These are phyloP conservation scores for Collybiopsis confluens DNA, from an alignment of 768 basidiomycete species.

Conservation along the genomic window DNA sequence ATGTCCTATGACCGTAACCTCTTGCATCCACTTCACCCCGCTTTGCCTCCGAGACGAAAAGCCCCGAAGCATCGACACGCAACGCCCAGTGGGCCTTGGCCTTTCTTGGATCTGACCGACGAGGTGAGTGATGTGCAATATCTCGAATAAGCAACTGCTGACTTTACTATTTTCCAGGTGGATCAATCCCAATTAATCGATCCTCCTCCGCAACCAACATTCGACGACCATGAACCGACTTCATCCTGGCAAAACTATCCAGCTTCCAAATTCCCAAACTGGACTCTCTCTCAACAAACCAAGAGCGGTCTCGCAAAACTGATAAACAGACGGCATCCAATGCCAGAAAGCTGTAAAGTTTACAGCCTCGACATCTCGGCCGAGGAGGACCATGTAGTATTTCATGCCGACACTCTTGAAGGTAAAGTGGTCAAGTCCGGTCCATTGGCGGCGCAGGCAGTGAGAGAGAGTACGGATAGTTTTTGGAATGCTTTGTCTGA, in stretches of 20 bases:
- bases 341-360: not conserved
- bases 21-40: not conserved
- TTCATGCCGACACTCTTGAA: slow-evolving; percentile 7
- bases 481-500: slow-evolving; percentile 26
- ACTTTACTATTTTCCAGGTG: slow-evolving; percentile 1
- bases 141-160: not conserved
- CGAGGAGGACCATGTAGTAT: slow-evolving; percentile 10
- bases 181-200: not conserved
- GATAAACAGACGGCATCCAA: not conserved
- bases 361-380: slow-evolving; percentile 12
- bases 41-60: slow-evolving; percentile 13
- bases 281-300: slow-evolving; percentile 31
- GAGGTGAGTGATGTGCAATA: slow-evolving; percentile 11
- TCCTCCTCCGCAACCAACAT: slow-evolving; percentile 1
- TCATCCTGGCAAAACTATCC: slow-evolving; percentile 32
- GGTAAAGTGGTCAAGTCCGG: slow-evolving; percentile 7
- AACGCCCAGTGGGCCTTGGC: slow-evolving; percentile 37
- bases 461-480: slow-evolving; percentile 11
- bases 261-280: slow-evolving; percentile 36
- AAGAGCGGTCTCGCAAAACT: slow-evolving; percentile 27
- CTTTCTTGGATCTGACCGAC: slow-evolving; percentile 35
- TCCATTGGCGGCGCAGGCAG: slow-evolving; percentile 12
- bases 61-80: slow-evolving; percentile 28
- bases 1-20: not conserved
- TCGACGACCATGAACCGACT: not conserved